Conservation (phyloP, 441 rosid species). For the Euphorbia schlechtendalii region DNA sequence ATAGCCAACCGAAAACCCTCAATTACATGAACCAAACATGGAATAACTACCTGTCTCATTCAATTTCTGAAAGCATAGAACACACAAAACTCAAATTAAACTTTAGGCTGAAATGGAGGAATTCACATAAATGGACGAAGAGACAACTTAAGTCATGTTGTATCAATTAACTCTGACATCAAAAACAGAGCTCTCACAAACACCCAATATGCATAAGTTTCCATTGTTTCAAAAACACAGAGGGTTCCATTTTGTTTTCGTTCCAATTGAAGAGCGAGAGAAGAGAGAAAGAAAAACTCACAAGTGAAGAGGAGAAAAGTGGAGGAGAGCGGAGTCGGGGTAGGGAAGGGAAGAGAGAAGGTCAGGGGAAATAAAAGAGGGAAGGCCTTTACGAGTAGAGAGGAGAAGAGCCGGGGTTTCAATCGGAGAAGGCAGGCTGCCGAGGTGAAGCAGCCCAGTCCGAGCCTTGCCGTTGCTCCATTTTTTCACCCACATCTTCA, state of each 20-base stretch:
- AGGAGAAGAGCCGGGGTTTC: conserved; percentile 71
- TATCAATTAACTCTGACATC: no score
- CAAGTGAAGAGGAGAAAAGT: conserved; percentile 73
- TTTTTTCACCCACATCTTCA: conserved; percentile 52
- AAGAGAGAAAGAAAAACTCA: conserved; percentile 19
- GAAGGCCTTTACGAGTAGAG: conserved; percentile 63
- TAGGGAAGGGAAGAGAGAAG: conserved; percentile 51
- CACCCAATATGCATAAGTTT: background rate
- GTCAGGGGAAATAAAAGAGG: conserved; percentile 58
- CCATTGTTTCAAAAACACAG: no score
- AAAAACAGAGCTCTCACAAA: background rate
- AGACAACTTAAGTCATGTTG: background rate
- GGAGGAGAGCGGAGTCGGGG: conserved; percentile 57
- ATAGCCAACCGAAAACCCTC: no score
- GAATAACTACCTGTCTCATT: background rate
- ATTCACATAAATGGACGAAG: background rate
- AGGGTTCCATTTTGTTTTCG: no score
- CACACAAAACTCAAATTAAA: background rate
- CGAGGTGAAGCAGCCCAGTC: conserved; percentile 42
- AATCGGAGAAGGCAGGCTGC: conserved; percentile 27
- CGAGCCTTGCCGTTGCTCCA: conserved; percentile 48
- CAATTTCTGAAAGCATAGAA: background rate
- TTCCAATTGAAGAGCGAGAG: no score
- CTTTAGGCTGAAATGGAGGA: background rate
- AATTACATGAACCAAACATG: no score